Conservation (phyloP, 345 rosid species). For the Eucalyptus curtisii region DNA sequence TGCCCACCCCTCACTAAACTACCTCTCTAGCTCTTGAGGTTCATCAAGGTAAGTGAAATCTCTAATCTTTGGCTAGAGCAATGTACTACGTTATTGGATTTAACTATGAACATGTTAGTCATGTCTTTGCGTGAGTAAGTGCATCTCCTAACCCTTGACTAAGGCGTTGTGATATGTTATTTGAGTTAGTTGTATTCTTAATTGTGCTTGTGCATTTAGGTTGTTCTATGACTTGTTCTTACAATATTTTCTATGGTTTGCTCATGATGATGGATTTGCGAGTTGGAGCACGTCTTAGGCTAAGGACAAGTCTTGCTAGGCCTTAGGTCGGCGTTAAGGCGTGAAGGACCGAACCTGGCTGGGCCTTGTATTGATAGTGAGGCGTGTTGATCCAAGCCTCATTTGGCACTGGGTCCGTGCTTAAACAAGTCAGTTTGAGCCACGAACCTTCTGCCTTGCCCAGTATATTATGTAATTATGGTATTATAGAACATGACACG, state of each 20-base stretch:
- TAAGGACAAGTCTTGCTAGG: background rate
- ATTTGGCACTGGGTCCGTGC: accelerated
- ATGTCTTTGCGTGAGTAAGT: too few relatives aligned
- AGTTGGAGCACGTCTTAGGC: background rate
- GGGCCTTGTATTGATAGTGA: background rate
- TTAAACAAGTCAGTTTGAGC: accelerated
- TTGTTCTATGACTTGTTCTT: too few relatives aligned
- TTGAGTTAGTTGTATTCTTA: too few relatives aligned
- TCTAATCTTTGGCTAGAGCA: background rate
- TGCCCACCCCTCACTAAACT: background rate
- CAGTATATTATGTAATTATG: too few relatives aligned
- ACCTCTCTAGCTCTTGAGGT: background rate
- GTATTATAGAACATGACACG: too few relatives aligned
- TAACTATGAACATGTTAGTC: background rate
- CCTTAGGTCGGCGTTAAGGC: accelerated
- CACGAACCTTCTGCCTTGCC: background rate
- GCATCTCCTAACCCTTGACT: too few relatives aligned
- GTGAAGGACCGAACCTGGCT: accelerated
- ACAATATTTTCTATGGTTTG: background rate
- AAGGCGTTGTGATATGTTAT: too few relatives aligned
- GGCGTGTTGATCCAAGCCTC: background rate
- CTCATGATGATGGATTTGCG: background rate
- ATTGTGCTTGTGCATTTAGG: background rate
- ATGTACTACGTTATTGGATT: background rate
- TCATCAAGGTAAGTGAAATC: background rate